Conservation (phyloP, 1,139 yeast genomes). For the Debaryomyces udenii region DNA sequence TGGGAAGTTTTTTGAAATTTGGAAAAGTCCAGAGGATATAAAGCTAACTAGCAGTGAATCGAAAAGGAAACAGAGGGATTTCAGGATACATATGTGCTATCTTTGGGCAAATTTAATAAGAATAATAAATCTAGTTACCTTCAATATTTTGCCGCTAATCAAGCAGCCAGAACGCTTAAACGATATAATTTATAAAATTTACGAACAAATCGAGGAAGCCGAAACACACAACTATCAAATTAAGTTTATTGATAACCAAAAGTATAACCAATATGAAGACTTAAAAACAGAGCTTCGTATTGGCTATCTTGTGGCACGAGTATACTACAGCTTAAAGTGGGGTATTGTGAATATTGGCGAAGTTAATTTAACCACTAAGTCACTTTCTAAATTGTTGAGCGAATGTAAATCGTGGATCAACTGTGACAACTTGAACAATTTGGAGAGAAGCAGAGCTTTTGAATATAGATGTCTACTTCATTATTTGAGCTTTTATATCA, state of each 20-base stretch:
- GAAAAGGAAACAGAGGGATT: conserved; percentile 24
- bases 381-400: conserved; percentile 27
- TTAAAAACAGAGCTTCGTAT: conserved; percentile 28
- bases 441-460: conserved; percentile 21
- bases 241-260: conserved; percentile 25
- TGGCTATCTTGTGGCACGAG: conserved; percentile 33
- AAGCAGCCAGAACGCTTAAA: conserved; percentile 28
- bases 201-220: conserved; percentile 30
- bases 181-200: conserved; percentile 22
- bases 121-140: conserved; percentile 33
- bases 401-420: conserved; percentile 33
- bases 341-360: conserved; percentile 29
- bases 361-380: conserved; percentile 26
- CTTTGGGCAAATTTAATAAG: conserved; percentile 43
- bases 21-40: conserved; percentile 42
- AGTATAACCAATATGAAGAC: conserved; percentile 20
- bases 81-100: conserved; percentile 37
- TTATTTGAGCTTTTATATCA: conserved; percentile 34
- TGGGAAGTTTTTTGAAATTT: conserved; percentile 28
- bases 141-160: conserved; percentile 30
- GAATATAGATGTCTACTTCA: conserved; percentile 34
- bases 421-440: conserved; percentile 21
- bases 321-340: conserved; percentile 27
- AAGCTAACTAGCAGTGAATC: conserved; percentile 21
- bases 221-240: conserved; percentile 30